Percentiles rank a stretch among this genome's conserved stretches.
phyloP scores from a whole-genome alignment of 129 eudicot species.

The Erigeron canadensis region DNA sequence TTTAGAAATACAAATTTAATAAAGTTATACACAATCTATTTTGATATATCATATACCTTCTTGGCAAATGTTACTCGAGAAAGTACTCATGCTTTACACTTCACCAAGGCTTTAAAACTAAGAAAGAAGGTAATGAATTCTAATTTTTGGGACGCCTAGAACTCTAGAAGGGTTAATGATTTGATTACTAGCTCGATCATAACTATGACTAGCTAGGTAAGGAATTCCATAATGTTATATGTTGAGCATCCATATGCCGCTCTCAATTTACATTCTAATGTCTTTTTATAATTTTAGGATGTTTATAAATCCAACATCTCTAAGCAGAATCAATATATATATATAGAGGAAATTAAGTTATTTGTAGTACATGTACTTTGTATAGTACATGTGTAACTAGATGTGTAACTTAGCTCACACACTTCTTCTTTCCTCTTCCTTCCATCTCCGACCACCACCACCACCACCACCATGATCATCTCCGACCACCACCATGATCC shows the following conservation, averaged over 20 bases:
- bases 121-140: conserved; percentile 67
- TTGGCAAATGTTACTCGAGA: conserved; percentile 67
- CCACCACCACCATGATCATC: too few species aligned
- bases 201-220: conserved; percentile 52
- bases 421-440: too few species aligned
- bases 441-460: too few species aligned
- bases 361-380: too few species aligned
- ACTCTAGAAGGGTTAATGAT: conserved; percentile 86
- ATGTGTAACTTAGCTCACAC: too few species aligned
- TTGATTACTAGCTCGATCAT: conserved; percentile 73
- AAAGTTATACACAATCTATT: background rate
- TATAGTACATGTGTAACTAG: too few species aligned
- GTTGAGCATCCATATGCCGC: too few species aligned
- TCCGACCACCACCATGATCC: too few species aligned
- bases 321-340: conserved; percentile 54
- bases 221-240: conserved; percentile 12
- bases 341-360: too few species aligned
- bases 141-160: conserved; percentile 72
- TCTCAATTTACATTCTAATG: background rate
- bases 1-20: background rate
- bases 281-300: conserved; percentile 41
- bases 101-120: conserved; percentile 51
- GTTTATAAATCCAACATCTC: conserved; percentile 44
- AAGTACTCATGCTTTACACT: conserved; percentile 33
- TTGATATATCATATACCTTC: conserved; percentile 52